Evolutionary conservation across 2,329 filamentous ascomycete species (phyloP).

Genomic region (Epichloe hybrida): DNA sequence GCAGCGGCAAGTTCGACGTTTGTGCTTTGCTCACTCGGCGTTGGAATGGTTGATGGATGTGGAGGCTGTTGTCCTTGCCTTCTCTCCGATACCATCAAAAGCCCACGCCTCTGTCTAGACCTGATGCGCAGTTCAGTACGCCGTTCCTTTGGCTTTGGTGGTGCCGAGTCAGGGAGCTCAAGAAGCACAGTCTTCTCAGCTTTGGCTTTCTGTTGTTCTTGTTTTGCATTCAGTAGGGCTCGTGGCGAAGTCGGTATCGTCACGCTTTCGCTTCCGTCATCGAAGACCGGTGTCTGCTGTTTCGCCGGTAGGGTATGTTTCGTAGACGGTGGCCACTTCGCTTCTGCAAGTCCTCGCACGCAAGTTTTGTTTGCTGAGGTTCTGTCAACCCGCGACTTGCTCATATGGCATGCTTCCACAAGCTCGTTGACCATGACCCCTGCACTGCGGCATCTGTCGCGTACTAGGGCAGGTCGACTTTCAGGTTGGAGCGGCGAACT

Average conservation of each 20-base stretch:
- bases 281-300: not conserved
- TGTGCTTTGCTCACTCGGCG: not conserved
- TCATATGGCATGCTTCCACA: not conserved
- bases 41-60: not conserved
- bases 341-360: not conserved
- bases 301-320: not conserved
- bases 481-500: too few species aligned
- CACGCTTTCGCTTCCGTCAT: not conserved
- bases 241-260: not conserved
- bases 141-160: constrained; percentile 10
- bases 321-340: not conserved
- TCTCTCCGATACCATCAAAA: constrained; percentile 31
- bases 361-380: not conserved
- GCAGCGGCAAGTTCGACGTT: not conserved
- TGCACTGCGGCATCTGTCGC: not conserved
- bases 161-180: not conserved
- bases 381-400: not conserved
- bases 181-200: not conserved
- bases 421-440: not conserved
- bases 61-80: constrained; percentile 3
- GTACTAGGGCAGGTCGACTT: not conserved
- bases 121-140: constrained; percentile 34
- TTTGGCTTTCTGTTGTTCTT: not conserved
- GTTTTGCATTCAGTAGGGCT: not conserved
- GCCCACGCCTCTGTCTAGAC: constrained; percentile 31